phyloP scores from a whole-genome alignment of 306 rosid genomes.

The Cucurbita maxima region DNA sequence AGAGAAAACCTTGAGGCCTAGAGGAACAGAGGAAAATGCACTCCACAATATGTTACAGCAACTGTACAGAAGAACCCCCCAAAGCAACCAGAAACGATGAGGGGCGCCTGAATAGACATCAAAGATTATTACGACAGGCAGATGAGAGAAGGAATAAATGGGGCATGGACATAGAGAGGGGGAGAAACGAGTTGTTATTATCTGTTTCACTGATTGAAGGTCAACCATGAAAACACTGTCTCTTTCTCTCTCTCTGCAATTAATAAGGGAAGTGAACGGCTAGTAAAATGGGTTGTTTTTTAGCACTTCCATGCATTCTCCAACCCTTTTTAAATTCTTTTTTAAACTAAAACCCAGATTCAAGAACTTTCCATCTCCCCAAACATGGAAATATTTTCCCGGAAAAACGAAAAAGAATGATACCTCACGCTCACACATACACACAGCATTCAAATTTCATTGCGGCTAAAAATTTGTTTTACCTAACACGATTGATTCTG shows the following conservation, averaged over 20 bases:
- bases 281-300: neutral
- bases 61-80: neutral
- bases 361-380: neutral
- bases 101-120: neutral
- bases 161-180: neutral
- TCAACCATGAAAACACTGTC: conserved; percentile 6
- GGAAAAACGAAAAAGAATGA: neutral
- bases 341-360: neutral
- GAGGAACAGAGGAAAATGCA: neutral
- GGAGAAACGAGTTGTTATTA: conserved; percentile 7
- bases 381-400: neutral
- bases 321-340: neutral
- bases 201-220: conserved; percentile 3
- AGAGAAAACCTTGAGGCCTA: neutral
- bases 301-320: neutral
- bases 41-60: neutral
- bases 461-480: neutral
- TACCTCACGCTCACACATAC: too few species aligned
- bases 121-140: neutral
- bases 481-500: neutral
- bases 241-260: neutral
- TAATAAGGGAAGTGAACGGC: conserved; percentile 3
- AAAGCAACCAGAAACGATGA: neutral
- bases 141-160: neutral
- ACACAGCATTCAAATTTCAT: too few species aligned